Evolutionary conservation across 768 basidiomycete genomes (phyloP).

Genomic region (Sarcodon sp.): DNA sequence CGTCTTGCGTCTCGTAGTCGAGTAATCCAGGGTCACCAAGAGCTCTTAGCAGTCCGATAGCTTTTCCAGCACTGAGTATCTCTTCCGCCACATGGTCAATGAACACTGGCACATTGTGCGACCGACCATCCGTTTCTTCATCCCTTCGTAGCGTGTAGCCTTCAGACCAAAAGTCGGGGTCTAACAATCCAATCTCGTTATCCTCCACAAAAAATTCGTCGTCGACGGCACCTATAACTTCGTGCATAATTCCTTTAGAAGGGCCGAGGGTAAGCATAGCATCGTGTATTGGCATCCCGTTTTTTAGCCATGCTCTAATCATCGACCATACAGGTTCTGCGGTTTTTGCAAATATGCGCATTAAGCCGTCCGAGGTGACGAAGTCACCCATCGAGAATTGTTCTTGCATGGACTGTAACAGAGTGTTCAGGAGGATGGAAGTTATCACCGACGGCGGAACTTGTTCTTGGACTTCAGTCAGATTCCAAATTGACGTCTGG

Average conservation of each 20-base stretch:
- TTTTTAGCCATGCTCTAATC: conserved; percentile 57
- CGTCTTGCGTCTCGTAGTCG: not conserved
- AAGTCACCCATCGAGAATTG: conserved; percentile 46
- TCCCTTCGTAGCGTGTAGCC: conserved; percentile 41
- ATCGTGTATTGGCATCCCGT: conserved; percentile 47
- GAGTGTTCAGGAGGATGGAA: conserved; percentile 45
- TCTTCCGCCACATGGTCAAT: conserved; percentile 44
- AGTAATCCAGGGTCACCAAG: conserved; percentile 21
- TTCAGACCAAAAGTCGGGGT: conserved; percentile 72
- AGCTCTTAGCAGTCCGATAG: conserved; percentile 59
- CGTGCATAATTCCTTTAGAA: not conserved
- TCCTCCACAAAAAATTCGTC: conserved; percentile 78
- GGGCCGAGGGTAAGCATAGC: not conserved
- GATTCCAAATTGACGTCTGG: conserved; percentile 20
- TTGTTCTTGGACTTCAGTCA: conserved; percentile 24
- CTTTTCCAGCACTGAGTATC: conserved; percentile 61
- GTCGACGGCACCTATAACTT: conserved; percentile 21
- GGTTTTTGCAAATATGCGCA: conserved; percentile 45
- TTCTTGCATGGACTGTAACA: conserved; percentile 44
- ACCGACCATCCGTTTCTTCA: conserved; percentile 19
- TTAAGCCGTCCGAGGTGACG: conserved; percentile 40
- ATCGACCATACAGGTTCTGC: conserved; percentile 67
- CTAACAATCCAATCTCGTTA: conserved; percentile 39
- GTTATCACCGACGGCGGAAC: conserved; percentile 40
- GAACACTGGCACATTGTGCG: conserved; percentile 40